Evolutionary conservation across 2,329 filamentous ascomycete genomes (phyloP), one percentile per base, ranked within the genome.

Genomic region (Colletotrichum nymphaeae): DNA sequence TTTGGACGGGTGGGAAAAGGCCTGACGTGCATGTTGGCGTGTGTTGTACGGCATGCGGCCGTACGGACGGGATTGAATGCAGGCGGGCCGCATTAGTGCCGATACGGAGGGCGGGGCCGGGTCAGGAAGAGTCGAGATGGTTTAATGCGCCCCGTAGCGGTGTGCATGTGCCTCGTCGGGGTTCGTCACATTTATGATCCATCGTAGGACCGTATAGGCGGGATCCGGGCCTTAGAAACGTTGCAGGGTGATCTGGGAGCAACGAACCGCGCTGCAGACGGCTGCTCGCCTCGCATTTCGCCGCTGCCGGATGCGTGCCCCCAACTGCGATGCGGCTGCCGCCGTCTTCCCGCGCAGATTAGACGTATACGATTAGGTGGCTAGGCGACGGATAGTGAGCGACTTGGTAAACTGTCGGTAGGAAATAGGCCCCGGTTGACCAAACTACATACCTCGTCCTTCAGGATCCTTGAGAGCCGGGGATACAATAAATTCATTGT

Each of bases 1-100:
- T 64, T 12, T 22, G n/a, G 35, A 6, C 32, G 67, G 62, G 71
- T 49, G 32, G 37, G 56, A 62, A 66, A 71, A 55, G 55, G 37
- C 19, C 22, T 71, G 56, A 65, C 62, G 60, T 66, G 62, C 71
- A 71, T 35, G 55, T 66, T 56, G 60, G 42, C 8, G 19, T n/a
- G 42, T 49, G 42, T 49, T 49, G 42, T 49, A 19, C 42, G 42
- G 32, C 46, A 71, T 73, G 71, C 71, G 71, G 71, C 71, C 71
- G 71, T 73, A 73, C 59, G 71, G 62, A 49, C 59, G 56, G 28
- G 35, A 63, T 62, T 35, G 55, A 30, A 37, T 69, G 60, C 67
- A 66, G 24, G 67, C 56, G 56, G 49, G 49, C 67, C 19, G 71
- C 71, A 71, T 73, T 73, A 73, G 71, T 71, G 56, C 62, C 60